Base-by-base conservation (phyloP, 768 basidiomycete species). In the Omphalotus guepiniiformis region DNA sequence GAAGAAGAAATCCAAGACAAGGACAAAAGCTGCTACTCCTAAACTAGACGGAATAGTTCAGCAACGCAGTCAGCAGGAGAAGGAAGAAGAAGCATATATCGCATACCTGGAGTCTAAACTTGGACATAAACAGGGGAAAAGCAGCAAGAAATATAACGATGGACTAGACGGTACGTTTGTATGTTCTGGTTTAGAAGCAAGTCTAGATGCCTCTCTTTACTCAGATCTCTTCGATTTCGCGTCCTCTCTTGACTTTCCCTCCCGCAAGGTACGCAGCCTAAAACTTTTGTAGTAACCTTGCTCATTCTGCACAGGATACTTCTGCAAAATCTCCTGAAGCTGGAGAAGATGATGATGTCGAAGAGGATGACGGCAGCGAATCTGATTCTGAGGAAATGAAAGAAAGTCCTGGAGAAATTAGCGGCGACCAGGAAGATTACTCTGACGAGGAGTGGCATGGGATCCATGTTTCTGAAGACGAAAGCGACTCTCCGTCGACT, bases 41-140 rank as follows among this genome's bases (percentile, higher is more conserved):
- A n/a, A n/a, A n/a, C n/a, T n/a, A n/a, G n/a, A n/a, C n/a, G n/a
- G n/a, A n/a, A n/a, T n/a, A n/a, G n/a, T n/a, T n/a, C n/a, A n/a
- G n/a, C n/a, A n/a, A 21, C 69, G 63, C 21, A 63, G 64, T 5
- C 68, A 60, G 26, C 65, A 68, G 48, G 78, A 89, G 51, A 65
- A 72, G 25, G 76, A 85, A 27, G 94, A 98, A 55, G 93, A 94
- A 57, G 75, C 76, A 0, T 91, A 94, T 59, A 96, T 97, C 36
- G 75, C 82, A 0, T 83, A 87, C 65, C 68, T 96, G 9, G 94
- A 97, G 63, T 70, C 75, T 0, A 85, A 83, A 62, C 75, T 96
- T 15, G 83, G 88, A 3, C 71, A 83, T 55, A 42, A 63, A 28
- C 68, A 74, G 48, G 59, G 67, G 37, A 73, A 75, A 52, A 74